Evolutionary conservation across 129 eudicot species (phyloP).

Genomic region (Artemisia annua): DNA sequence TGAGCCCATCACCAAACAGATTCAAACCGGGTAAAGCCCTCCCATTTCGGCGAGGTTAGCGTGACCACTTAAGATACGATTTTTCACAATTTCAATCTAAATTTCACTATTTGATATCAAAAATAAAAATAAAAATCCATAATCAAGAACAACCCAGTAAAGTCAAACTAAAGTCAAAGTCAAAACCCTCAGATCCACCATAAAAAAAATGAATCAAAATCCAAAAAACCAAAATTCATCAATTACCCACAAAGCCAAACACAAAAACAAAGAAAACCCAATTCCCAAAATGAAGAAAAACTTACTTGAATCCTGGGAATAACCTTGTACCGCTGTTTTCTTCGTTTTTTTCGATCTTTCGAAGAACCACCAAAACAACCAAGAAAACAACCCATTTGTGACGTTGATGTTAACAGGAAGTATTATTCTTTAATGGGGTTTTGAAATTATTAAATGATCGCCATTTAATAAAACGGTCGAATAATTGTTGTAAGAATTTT

Average conservation of each 20-base stretch:
- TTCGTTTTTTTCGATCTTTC: conserved; percentile 47
- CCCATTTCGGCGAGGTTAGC: too few relatives aligned
- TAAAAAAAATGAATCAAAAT: neutral
- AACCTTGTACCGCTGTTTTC: conserved; percentile 44
- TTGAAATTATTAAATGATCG: conserved; percentile 1
- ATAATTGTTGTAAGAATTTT: conserved; percentile 12
- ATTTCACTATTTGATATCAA: too few relatives aligned
- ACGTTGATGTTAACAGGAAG: conserved; percentile 30
- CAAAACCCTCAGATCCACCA: neutral
- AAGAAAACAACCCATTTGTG: conserved; percentile 89
- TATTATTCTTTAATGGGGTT: neutral
- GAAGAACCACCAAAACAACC: conserved; percentile 86
- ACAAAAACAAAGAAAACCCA: neutral
- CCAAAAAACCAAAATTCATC: neutral
- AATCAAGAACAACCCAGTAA: neutral
- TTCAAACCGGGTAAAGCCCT: too few relatives aligned
- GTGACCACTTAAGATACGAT: too few relatives aligned
- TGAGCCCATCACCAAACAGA: too few relatives aligned
- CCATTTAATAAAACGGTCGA: conserved; percentile 49
- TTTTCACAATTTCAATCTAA: too few relatives aligned
- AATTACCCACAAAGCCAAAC: conserved; percentile 6
- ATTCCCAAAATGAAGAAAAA: neutral
- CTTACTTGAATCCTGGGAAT: conserved; percentile 64
- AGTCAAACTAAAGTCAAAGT: too few relatives aligned
- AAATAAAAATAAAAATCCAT: neutral